These are phyloP conservation scores for Ophiostoma sp. DNA, from an alignment of 2,329 filamentous ascomycete species.

Conservation along the genomic window DNA sequence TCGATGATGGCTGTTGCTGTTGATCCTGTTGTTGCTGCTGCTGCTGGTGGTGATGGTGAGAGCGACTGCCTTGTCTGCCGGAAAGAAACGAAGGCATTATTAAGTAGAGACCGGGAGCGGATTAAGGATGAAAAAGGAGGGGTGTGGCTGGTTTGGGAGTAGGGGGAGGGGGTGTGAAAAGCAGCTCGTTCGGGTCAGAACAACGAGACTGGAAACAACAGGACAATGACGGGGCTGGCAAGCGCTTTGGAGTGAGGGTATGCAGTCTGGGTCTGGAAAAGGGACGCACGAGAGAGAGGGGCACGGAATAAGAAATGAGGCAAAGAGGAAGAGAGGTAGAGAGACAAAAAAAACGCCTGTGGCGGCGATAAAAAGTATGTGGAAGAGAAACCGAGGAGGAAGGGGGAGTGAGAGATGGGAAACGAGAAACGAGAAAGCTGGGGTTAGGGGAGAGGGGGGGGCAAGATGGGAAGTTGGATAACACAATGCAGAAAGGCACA, in stretches of 20 bases:
- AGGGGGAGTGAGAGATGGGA: background rate
- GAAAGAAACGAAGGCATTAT: constrained; percentile 52
- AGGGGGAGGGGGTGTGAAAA: constrained; percentile 22
- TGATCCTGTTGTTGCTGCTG: constrained; percentile 30
- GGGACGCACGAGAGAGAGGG: constrained; percentile 2
- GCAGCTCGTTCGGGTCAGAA: constrained; percentile 13
- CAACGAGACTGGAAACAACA: constrained; percentile 18
- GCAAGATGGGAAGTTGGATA: constrained; percentile 5
- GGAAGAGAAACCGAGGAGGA: background rate
- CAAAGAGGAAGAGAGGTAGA: background rate
- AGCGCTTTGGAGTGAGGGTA: constrained; percentile 17
- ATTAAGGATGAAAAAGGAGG: constrained; percentile 17
- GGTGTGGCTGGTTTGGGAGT: constrained; percentile 18
- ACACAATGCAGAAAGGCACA: background rate
- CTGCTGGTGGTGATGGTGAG: constrained; percentile 38
- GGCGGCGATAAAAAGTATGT: background rate
- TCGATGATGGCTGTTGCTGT: constrained; percentile 31
- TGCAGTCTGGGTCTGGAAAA: constrained; percentile 11
- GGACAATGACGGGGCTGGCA: constrained; percentile 16
- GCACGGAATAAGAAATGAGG: background rate
- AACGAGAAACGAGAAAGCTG: background rate
- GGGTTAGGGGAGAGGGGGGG: background rate
- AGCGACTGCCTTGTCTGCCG: constrained; percentile 52
- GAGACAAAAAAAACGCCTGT: background rate
- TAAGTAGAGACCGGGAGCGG: constrained; percentile 22